Evolutionary conservation across 306 rosid species (phyloP).

Genomic region (Biancaea sappan): DNA sequence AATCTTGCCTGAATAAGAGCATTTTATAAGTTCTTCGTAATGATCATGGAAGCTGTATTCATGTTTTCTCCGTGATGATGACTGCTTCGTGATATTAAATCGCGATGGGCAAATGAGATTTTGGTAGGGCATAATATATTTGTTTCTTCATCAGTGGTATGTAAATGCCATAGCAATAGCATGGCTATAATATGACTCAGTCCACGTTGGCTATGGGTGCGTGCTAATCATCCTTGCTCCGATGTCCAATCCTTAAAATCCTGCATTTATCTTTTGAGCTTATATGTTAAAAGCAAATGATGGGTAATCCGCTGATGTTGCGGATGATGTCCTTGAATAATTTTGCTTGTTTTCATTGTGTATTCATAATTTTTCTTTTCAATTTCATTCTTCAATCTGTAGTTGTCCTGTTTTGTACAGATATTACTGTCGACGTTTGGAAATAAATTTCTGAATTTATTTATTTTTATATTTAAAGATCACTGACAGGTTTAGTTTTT

Average conservation of each 20-base stretch:
- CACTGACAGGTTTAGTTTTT: too few species aligned
- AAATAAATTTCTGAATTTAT: background rate
- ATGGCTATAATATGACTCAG: background rate
- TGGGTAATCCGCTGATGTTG: too few species aligned
- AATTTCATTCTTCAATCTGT: background rate
- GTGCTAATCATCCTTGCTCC: background rate
- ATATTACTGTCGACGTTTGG: background rate
- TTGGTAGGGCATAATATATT: background rate
- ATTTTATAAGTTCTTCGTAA: background rate
- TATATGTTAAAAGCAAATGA: too few species aligned
- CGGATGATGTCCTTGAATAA: background rate
- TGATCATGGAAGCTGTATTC: background rate
- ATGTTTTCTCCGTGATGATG: constrained; percentile 6
- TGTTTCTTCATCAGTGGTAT: constrained; percentile 15
- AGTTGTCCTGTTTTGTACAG: background rate
- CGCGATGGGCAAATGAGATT: background rate
- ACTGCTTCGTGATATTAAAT: background rate
- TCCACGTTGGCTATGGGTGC: background rate
- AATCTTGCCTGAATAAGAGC: background rate
- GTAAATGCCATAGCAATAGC: background rate
- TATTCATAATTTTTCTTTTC: background rate
- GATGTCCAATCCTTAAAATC: background rate
- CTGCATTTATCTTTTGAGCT: background rate
- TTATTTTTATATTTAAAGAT: too few species aligned
- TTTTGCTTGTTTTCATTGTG: background rate